Percentiles rank a stretch among this genome's conserved stretches.
Conservation (phyloP, 1,139 yeast genomes). For the Pichia sp. region DNA sequence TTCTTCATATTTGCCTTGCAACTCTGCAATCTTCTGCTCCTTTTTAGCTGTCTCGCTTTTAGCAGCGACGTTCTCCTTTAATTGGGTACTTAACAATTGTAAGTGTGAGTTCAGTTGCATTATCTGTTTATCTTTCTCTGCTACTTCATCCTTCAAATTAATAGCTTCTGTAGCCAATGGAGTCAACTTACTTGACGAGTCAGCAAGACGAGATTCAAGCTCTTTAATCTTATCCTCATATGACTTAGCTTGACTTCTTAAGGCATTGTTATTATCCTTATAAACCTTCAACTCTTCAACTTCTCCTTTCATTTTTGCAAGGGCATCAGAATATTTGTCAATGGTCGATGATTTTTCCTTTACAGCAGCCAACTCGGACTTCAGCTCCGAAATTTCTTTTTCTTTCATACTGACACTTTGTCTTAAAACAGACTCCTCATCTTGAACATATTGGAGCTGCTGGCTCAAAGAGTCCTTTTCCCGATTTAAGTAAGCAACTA, state of each 20-base stretch:
- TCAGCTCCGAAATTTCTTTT: slow-evolving; percentile 44
- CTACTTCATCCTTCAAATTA: slow-evolving; percentile 37
- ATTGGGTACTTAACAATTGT: slow-evolving; percentile 33
- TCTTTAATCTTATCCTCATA: slow-evolving; percentile 33
- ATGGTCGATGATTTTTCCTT: slow-evolving; percentile 39
- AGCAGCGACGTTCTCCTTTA: slow-evolving; percentile 22
- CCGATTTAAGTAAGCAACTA: slow-evolving; percentile 62
- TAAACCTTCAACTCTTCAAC: slow-evolving; percentile 65
- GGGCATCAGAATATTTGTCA: slow-evolving; percentile 43
- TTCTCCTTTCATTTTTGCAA: slow-evolving; percentile 54
- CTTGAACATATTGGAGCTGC: slow-evolving; percentile 46
- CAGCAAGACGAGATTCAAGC: slow-evolving; percentile 36
- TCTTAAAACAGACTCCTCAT: slow-evolving; percentile 48
- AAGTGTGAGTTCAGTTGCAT: slow-evolving; percentile 30
- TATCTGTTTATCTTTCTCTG: slow-evolving; percentile 40
- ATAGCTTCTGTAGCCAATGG: slow-evolving; percentile 36
- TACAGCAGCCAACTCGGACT: slow-evolving; percentile 41
- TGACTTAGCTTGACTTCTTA: slow-evolving; percentile 50
- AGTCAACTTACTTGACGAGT: slow-evolving; percentile 25
- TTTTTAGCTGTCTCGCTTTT: slow-evolving; percentile 1
- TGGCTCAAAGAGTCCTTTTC: slow-evolving; percentile 73
- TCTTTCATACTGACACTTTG: slow-evolving; percentile 40
- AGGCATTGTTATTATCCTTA: slow-evolving; percentile 67
- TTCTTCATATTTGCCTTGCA: slow-evolving; percentile 16
- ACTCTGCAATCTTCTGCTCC: slow-evolving; percentile 9